Evolutionary conservation across 805 yeast species (phyloP).

Genomic region (Saccharomycopsis schoenii): DNA sequence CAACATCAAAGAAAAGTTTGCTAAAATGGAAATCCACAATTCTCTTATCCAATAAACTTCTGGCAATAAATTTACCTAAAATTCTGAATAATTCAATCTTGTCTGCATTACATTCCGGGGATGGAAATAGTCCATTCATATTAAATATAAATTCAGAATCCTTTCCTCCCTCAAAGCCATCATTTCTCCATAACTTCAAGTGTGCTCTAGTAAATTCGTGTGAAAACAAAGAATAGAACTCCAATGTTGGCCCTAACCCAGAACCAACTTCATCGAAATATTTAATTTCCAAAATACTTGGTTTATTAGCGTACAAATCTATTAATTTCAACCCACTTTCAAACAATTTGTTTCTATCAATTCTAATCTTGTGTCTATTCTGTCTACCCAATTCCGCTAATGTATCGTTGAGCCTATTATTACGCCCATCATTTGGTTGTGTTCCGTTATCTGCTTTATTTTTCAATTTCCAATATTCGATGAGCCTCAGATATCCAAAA

Average conservation of each 20-base stretch:
- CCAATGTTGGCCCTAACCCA: conserved; percentile 93
- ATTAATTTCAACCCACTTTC: conserved; percentile 74
- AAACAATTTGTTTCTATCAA: conserved; percentile 59
- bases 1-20: conserved; percentile 55
- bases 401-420: conserved; percentile 23
- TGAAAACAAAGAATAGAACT: conserved; percentile 78
- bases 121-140: conserved; percentile 61
- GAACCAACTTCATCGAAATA: conserved; percentile 90
- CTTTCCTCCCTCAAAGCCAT: conserved; percentile 23
- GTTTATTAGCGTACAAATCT: conserved; percentile 65
- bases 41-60: conserved; percentile 81
- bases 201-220: conserved; percentile 53
- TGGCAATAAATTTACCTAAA: conserved; percentile 76
- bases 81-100: conserved; percentile 46
- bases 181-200: conserved; percentile 60
- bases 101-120: conserved; percentile 36
- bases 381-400: conserved; percentile 60
- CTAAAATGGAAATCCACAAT: conserved; percentile 76
- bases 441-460: conserved; percentile 27
- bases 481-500: conserved; percentile 77
- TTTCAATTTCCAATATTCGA: conserved; percentile 63
- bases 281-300: conserved; percentile 78
- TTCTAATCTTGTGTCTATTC: conserved; percentile 67
- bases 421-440: conserved; percentile 26
- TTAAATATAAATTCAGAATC: conserved; percentile 31